Evolutionary conservation across 2,329 filamentous ascomycete genomes (phyloP), one percentile per base, ranked within the genome.

Genomic region (Emericellopsis atlantica): DNA sequence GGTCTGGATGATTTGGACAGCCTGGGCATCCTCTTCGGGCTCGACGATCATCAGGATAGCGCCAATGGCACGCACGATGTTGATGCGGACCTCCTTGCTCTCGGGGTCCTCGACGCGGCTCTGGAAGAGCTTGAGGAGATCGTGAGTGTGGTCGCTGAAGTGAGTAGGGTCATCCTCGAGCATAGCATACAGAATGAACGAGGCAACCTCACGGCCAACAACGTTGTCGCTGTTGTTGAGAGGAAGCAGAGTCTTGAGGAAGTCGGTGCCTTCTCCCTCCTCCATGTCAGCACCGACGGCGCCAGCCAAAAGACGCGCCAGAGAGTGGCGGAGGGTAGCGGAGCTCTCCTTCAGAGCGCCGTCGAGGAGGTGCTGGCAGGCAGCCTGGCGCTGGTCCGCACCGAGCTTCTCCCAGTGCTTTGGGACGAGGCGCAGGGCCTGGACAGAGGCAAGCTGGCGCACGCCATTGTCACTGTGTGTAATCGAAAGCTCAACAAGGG

Each of bases 161-260:
- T 81, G 75, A 49, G 88, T 81, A 16, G 87, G 87, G 50, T 93
- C 81, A 42, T 83, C 82, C 66, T 98, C 92, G 10, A 96, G 72
- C 37, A 95, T 79, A 46, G 87, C 90, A 66, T 81, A 95, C 49
- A 96, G 80, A 51, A 96, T 88, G 66, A 92, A 96, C 48, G 90
- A 82, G 48, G 84, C 88, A 33, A 95, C 85, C 58, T 94, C 88
- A 49, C 92, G 82, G 60, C 94, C 85, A 45, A 79, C 72, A 40
- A 85, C 80, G 46, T 81, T 80, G 45, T 74, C 66, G 57, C 79
- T 89, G 50, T 76, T 84, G 51, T 84, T 81, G 46, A 92, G 84
- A 56, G 84, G 82, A 46, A 87, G 74, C 40, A 96, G 75, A 50
- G 84, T 75, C 48, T 79, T 77, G 40, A 93, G 79, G 44, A 96